phyloP scores from a whole-genome alignment of 2,329 filamentous ascomycete genomes.

The Chaetomiaceae sp. region DNA sequence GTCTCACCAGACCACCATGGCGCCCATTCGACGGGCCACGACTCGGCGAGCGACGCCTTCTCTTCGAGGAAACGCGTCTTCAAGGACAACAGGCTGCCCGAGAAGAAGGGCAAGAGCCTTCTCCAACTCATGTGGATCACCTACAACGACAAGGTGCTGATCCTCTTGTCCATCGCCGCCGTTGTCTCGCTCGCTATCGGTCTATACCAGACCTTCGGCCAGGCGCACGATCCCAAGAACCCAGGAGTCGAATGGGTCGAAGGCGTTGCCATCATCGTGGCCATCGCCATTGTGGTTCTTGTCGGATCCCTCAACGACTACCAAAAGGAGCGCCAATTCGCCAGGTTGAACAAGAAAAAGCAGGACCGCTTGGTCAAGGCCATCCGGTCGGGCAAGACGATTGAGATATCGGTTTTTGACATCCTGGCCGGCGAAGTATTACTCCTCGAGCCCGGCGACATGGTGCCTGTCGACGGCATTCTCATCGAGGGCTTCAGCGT shows the following conservation, averaged over 20 bases:
- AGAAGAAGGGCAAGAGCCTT: constrained; percentile 69
- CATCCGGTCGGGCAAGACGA: constrained; percentile 63
- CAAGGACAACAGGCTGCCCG: constrained; percentile 66
- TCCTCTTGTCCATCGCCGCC: constrained; percentile 65
- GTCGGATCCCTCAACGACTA: constrained; percentile 76
- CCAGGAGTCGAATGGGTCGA: constrained; percentile 72
- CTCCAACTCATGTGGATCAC: constrained; percentile 75
- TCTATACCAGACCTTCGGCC: constrained; percentile 68
- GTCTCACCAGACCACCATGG: constrained; percentile 12
- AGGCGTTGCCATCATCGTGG: constrained; percentile 76
- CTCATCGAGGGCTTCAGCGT: constrained; percentile 68
- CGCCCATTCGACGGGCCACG: constrained; percentile 9
- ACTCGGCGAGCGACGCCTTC: constrained; percentile 38
- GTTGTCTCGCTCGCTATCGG: constrained; percentile 69
- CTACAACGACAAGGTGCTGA: constrained; percentile 77
- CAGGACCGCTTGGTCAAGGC: constrained; percentile 69
- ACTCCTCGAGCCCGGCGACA: constrained; percentile 68
- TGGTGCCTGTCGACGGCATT: constrained; percentile 69
- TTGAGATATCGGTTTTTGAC: constrained; percentile 65
- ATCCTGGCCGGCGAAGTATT: constrained; percentile 66
- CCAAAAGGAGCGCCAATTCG: constrained; percentile 76
- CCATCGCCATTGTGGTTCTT: constrained; percentile 70
- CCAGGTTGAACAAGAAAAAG: constrained; percentile 74
- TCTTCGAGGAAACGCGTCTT: constrained; percentile 65
- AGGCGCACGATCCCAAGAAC: constrained; percentile 44